Percentiles rank a stretch among this genome's conserved stretches.
These are phyloP conservation scores for Trametes sanguinea DNA, from an alignment of 768 basidiomycete genomes.

Conservation along the genomic window DNA sequence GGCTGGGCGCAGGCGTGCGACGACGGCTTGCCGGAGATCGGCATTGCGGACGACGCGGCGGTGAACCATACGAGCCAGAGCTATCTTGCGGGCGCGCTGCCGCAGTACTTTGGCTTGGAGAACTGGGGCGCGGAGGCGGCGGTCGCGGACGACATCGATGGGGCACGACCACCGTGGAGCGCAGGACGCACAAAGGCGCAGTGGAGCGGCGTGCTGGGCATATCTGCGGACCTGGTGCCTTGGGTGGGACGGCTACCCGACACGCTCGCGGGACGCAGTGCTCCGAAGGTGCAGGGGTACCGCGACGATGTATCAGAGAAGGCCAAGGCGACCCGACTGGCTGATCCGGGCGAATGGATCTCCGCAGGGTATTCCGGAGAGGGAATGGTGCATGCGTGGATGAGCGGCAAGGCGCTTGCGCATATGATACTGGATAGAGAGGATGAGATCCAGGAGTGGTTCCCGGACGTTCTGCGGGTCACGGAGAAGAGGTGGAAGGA, in stretches of 20 bases:
- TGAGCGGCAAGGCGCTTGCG: constrained; percentile 59
- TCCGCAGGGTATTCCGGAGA: constrained; percentile 72
- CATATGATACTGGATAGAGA: constrained; percentile 54
- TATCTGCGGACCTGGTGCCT: constrained; percentile 61
- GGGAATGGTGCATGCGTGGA: constrained; percentile 74
- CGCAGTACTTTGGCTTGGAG: constrained; percentile 50
- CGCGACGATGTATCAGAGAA: background rate
- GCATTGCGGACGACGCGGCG: constrained; percentile 38
- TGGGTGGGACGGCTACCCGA: constrained; percentile 71
- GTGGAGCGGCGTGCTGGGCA: constrained; percentile 67
- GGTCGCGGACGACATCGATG: constrained; percentile 6
- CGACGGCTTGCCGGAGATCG: constrained; percentile 32
- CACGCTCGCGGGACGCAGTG: constrained; percentile 45
- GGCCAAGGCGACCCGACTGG: constrained; percentile 13
- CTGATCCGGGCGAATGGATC: constrained; percentile 67
- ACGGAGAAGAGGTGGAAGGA: constrained; percentile 51
- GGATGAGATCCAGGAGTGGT: constrained; percentile 40
- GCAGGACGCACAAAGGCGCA: constrained; percentile 51
- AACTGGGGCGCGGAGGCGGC: constrained; percentile 46
- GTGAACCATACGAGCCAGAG: constrained; percentile 40
- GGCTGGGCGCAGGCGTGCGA: constrained; percentile 43
- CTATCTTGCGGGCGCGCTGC: constrained; percentile 52
- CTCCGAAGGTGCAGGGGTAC: constrained; percentile 17
- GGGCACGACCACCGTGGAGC: constrained; percentile 34
- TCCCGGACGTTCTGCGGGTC: constrained; percentile 53